Evolutionary conservation across 768 basidiomycete genomes (phyloP), one percentile per base, ranked within the genome.

Genomic region (Mycena latifolia): DNA sequence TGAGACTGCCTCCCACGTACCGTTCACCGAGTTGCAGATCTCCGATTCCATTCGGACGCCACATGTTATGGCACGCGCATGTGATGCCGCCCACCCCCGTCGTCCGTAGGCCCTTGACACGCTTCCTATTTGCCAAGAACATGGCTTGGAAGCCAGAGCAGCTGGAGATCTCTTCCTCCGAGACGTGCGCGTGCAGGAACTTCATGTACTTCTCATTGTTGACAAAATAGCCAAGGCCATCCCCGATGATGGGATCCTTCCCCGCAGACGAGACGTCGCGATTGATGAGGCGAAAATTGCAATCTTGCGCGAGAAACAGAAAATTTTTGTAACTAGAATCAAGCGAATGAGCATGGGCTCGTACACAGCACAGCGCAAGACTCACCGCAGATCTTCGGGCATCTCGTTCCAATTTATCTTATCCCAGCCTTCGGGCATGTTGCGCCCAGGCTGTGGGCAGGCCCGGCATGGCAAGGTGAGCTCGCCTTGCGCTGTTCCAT

Each of bases 1-100:
- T n/a, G n/a, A n/a, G n/a, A 5, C 22, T 24, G 24, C 31, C 31
- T 33, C 11, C 31, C 6, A 33, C 24, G 31, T 27, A 67, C 69
- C 62, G 22, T 60, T 70, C 69, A 0, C 69, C 69, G 9, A 63
- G 45, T 47, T 70, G 69, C 11, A 70, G 37, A 29, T 70, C 69
- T 0, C 69, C 69, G 5, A 70, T 48, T 2, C 68, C 69, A n/a
- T 61, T 63, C 12, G 69, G 65, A 3, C 48, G 33, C 45, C 63
- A 58, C 57, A 70, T 39, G 24, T 70, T 62, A 27, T 70, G 69
- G 8, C 53, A 58, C 3, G 62, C 54, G 29, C 73, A 72, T 8
- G 55, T 52, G 12, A 65, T 61, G 3, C 56, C 56, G 1, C 58
- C 71, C 0, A 72, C 54, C 0, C 71, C 71, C 14, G 57, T 55